Percentiles rank a stretch among this genome's conserved stretches.
These are phyloP conservation scores for Globisporangium iwayamae DNA, from an alignment of 352 stramenopile genomes.

Conservation along the genomic window DNA sequence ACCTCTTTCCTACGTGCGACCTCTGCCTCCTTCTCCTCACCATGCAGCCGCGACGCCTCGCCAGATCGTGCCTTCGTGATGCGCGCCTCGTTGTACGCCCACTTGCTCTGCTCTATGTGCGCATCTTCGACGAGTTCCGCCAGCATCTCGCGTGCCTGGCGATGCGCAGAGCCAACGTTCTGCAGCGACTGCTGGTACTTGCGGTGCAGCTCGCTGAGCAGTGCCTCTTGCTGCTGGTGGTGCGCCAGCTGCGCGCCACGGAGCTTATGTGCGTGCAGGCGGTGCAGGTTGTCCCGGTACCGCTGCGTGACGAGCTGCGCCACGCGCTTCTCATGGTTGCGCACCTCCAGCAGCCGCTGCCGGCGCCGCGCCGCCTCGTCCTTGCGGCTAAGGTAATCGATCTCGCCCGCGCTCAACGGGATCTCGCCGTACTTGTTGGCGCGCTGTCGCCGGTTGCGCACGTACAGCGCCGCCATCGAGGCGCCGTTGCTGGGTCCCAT, in stretches of 20 bases:
- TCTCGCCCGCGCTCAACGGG: conserved; percentile 60
- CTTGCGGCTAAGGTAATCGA: conserved; percentile 50
- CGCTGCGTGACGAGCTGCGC: conserved; percentile 67
- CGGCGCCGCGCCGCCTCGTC: conserved; percentile 53
- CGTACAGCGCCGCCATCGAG: conserved; percentile 21
- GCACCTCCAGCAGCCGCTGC: conserved; percentile 51
- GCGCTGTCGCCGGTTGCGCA: conserved; percentile 18
- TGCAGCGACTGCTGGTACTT: conserved; percentile 61
- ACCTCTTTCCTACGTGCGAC: conserved; percentile 30
- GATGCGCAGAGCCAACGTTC: conserved; percentile 57
- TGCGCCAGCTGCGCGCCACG: conserved; percentile 24
- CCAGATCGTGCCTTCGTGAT: conserved; percentile 29
- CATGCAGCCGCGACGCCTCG: conserved; percentile 27
- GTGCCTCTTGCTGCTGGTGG: conserved; percentile 26
- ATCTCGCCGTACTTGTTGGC: conserved; percentile 33
- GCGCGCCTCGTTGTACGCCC: conserved; percentile 35
- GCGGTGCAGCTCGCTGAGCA: conserved; percentile 42
- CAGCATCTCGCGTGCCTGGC: conserved; percentile 52
- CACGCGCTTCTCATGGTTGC: conserved; percentile 51
- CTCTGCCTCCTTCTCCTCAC: conserved; percentile 24
- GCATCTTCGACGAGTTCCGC: conserved; percentile 49
- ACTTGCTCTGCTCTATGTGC: conserved; percentile 52
- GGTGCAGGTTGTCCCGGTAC: conserved; percentile 62
- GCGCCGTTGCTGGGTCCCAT: background rate
- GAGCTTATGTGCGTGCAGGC: conserved; percentile 39